Evolutionary conservation across 2,329 filamentous ascomycete species (phyloP).

Genomic region (Aspergillus sp.): DNA sequence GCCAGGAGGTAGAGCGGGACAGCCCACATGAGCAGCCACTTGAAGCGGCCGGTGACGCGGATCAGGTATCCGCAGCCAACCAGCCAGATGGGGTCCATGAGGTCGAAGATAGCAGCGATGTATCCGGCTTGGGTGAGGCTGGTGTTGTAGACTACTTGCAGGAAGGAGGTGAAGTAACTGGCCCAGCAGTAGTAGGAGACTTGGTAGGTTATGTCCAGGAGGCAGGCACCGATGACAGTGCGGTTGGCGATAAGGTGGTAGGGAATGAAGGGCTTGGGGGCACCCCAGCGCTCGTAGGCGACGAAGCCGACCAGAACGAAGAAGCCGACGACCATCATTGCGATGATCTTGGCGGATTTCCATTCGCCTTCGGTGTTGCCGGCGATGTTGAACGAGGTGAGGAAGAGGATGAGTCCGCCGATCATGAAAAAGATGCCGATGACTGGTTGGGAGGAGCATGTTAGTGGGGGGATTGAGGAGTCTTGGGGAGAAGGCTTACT

Average conservation of each 20-base stretch:
- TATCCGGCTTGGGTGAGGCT: conserved; percentile 37
- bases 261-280: conserved; percentile 36
- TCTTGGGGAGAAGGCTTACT: conserved; percentile 9
- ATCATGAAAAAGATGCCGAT: conserved; percentile 61
- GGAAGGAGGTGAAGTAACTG: conserved; percentile 39
- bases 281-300: conserved; percentile 55
- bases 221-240: conserved; percentile 31
- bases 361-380: conserved; percentile 29
- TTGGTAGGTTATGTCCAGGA: conserved; percentile 28
- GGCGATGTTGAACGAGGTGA: conserved; percentile 53
- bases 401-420: conserved; percentile 56
- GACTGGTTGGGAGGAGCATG: conserved; percentile 23
- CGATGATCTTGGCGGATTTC: conserved; percentile 49
- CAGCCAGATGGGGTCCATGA: conserved; percentile 57
- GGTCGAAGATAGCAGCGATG: conserved; percentile 54
- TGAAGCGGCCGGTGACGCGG: conserved; percentile 52
- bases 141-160: conserved; percentile 40
- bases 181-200: conserved; percentile 27
- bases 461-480: not conserved
- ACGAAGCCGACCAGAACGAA: conserved; percentile 55
- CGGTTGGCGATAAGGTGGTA: conserved; percentile 44
- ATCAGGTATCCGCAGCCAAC: conserved; percentile 56
- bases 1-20: conserved; percentile 53
- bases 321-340: conserved; percentile 56
- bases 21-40: conserved; percentile 52